These are phyloP conservation scores for Trypanosoma cruzi DNA, from an alignment of 208 protist species.

Conservation along the genomic window DNA sequence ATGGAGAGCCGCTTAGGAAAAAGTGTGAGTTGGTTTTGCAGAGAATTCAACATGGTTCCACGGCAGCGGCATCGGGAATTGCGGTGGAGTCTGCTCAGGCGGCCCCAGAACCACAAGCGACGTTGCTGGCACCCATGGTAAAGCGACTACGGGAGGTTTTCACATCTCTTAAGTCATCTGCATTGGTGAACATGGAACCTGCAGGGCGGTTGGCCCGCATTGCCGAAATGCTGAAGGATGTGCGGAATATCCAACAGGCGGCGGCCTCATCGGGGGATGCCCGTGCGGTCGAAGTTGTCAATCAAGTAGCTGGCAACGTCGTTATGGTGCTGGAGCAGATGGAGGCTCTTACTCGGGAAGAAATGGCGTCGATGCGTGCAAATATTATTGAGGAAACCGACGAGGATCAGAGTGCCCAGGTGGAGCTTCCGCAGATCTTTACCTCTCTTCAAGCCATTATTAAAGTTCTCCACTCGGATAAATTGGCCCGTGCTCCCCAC, in stretches of 20 bases:
- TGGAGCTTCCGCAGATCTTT: conserved; percentile 17
- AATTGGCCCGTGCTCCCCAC: conserved; percentile 27
- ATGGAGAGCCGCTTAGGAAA: conserved; percentile 34
- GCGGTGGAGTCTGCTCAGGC: neutral
- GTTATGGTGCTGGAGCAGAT: conserved; percentile 33
- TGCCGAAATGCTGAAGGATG: conserved; percentile 19
- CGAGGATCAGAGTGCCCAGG: neutral
- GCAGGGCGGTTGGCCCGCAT: conserved; percentile 20
- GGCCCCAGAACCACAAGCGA: neutral
- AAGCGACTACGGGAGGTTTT: conserved; percentile 36
- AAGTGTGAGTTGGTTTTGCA: conserved; percentile 51
- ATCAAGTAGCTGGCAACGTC: conserved; percentile 23
- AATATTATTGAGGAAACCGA: neutral
- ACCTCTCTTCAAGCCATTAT: conserved; percentile 29
- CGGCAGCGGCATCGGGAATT: neutral
- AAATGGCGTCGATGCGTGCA: neutral
- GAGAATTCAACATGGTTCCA: conserved; percentile 1
- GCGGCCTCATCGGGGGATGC: conserved; percentile 17
- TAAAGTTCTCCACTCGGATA: conserved; percentile 36
- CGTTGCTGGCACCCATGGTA: conserved; percentile 18
- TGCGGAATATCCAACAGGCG: conserved; percentile 16
- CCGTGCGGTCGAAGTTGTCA: conserved; percentile 10
- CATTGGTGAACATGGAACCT: conserved; percentile 14
- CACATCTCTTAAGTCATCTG: conserved; percentile 24
- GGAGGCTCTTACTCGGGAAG: conserved; percentile 26